phyloP scores from a whole-genome alignment of 495 filamentous ascomycete genomes.

The Penicillium angulare region DNA sequence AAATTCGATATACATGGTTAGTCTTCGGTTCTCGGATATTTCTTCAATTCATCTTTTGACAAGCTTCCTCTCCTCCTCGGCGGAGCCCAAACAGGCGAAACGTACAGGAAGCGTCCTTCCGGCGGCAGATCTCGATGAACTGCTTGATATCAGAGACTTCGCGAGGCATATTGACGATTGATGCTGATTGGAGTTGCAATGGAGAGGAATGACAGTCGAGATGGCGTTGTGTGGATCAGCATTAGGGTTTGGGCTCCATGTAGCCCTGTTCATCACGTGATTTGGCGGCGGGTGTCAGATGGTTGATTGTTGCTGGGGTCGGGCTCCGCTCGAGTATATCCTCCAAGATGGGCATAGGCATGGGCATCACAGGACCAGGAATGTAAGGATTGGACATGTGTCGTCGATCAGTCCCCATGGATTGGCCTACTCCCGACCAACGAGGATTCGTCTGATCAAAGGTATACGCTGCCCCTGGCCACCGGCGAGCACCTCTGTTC shows the following conservation, averaged over 20 bases:
- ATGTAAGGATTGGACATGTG: neutral
- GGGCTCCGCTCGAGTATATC: neutral
- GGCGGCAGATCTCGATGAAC: constrained; percentile 99
- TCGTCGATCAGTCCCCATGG: neutral
- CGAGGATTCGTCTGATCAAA: neutral
- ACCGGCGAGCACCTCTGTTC: neutral
- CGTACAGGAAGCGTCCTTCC: constrained; percentile 96
- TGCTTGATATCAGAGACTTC: constrained; percentile 99
- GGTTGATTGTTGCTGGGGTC: constrained; percentile 2
- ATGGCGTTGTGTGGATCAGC: constrained; percentile 31
- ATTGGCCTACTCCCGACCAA: neutral
- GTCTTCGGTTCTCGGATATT: constrained; percentile 9
- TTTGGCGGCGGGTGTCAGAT: neutral
- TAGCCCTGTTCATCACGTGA: constrained; percentile 26
- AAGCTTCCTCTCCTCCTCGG: neutral
- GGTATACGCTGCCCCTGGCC: neutral
- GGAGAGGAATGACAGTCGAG: constrained; percentile 14
- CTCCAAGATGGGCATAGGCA: too few species aligned
- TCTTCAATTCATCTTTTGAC: neutral
- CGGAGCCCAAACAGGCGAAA: constrained; percentile 19
- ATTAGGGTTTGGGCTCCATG: constrained; percentile 27
- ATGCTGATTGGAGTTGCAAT: constrained; percentile 22
- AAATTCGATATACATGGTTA: constrained; percentile 14
- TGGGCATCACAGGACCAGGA: neutral
- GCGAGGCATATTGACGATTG: constrained; percentile 75